phyloP scores from a whole-genome alignment of 2,329 filamentous ascomycete genomes.

The Seiridium cupressi region DNA sequence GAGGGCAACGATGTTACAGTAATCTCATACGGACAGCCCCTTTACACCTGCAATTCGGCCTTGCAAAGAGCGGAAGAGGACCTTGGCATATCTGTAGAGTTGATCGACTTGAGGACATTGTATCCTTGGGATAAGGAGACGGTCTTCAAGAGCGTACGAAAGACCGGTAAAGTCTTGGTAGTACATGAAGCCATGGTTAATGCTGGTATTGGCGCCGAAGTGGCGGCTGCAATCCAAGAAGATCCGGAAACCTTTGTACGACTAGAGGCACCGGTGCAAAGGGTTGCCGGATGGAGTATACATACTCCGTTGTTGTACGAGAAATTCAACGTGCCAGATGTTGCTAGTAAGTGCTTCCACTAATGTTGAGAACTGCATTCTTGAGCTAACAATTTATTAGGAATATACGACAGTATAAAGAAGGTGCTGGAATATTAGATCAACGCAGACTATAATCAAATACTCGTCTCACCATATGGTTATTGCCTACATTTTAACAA shows the following conservation, averaged over 20 bases:
- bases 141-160: conserved; percentile 77
- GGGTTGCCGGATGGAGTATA: conserved; percentile 87
- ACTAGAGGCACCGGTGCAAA: conserved; percentile 79
- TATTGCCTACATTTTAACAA: not conserved
- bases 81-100: conserved; percentile 73
- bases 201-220: conserved; percentile 83
- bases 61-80: conserved; percentile 74
- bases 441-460: not conserved
- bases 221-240: conserved; percentile 85
- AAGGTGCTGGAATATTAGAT: conserved; percentile 61
- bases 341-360: conserved; percentile 68
- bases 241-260: conserved; percentile 71
- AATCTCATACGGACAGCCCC: conserved; percentile 83
- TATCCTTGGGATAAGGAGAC: conserved; percentile 90
- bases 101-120: conserved; percentile 84
- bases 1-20: conserved; percentile 78
- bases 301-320: conserved; percentile 80
- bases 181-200: conserved; percentile 94
- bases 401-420: conserved; percentile 71
- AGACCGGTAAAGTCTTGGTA: conserved; percentile 82
- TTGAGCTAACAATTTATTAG: conserved; percentile 34
- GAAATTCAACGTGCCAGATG: conserved; percentile 78
- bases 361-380: not conserved
- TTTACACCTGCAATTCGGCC: conserved; percentile 80
- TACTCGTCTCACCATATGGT: not conserved